A percentile compares a stretch with the other conserved stretches of the same genome.
Conservation (phyloP, 2,329 filamentous ascomycete genomes). For the Xylariaceae sp. region DNA sequence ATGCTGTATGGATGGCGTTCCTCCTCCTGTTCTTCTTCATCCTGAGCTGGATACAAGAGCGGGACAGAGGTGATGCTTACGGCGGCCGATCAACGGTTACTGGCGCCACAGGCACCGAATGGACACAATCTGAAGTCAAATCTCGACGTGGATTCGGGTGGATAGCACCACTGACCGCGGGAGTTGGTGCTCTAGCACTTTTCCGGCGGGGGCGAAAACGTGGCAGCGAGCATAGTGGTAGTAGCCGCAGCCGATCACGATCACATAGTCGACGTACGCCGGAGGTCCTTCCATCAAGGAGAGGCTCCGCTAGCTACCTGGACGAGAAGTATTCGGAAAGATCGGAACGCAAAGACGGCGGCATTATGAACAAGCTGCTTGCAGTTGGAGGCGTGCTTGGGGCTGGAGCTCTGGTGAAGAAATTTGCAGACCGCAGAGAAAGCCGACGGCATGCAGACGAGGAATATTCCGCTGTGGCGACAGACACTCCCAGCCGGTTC, state of each 20-base stretch:
- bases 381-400: constrained; percentile 60
- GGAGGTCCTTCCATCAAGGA: constrained; percentile 50
- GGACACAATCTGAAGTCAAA: constrained; percentile 28
- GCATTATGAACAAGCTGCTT: constrained; percentile 58
- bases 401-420: constrained; percentile 58
- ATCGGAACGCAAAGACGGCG: constrained; percentile 37
- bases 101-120: constrained; percentile 5
- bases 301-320: constrained; percentile 53
- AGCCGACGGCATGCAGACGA: constrained; percentile 47
- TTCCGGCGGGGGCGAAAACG: constrained; percentile 40
- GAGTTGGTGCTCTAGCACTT: constrained; percentile 46
- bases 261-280: constrained; percentile 36
- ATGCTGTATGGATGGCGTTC: constrained; percentile 70
- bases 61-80: constrained; percentile 48
- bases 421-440: constrained; percentile 51
- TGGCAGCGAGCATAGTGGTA: constrained; percentile 34
- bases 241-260: constrained; percentile 33
- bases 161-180: constrained; percentile 52
- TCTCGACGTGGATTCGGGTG: constrained; percentile 43
- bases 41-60: constrained; percentile 65
- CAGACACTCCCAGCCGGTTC: constrained; percentile 54
- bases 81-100: constrained; percentile 52
- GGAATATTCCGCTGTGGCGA: constrained; percentile 60
- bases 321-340: constrained; percentile 64
- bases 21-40: constrained; percentile 75